Evolutionary conservation across 306 rosid species (phyloP).

Genomic region (Cicer yamashitae): DNA sequence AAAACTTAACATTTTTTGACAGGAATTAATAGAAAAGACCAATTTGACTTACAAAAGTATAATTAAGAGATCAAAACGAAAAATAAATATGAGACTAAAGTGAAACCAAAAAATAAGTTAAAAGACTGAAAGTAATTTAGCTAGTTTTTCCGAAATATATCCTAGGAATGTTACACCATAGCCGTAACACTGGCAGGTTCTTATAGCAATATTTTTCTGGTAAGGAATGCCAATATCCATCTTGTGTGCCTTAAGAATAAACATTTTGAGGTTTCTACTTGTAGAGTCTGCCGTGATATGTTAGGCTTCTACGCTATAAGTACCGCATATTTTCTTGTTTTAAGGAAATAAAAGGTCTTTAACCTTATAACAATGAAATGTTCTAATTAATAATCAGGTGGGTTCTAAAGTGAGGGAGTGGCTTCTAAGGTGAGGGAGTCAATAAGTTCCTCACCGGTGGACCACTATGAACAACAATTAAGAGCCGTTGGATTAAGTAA

Average conservation of each 20-base stretch:
- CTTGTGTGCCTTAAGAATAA: conserved; percentile 9
- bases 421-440: too few species aligned
- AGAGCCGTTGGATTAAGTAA: too few species aligned
- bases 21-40: too few species aligned
- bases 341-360: conserved; percentile 17
- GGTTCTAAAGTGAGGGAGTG: too few species aligned
- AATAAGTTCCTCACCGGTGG: too few species aligned
- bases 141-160: not conserved
- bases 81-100: too few species aligned
- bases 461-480: too few species aligned
- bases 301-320: conserved; percentile 14
- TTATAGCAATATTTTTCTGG: conserved; percentile 8
- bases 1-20: too few species aligned
- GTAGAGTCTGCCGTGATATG: conserved; percentile 13
- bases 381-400: conserved; percentile 2
- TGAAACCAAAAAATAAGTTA: too few species aligned
- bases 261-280: conserved; percentile 26
- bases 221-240: conserved; percentile 11
- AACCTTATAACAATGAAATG: conserved; percentile 30
- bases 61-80: too few species aligned
- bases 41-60: too few species aligned
- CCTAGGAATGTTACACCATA: conserved; percentile 20
- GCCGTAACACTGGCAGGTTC: conserved; percentile 13
- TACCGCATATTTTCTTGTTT: not conserved
- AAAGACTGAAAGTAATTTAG: too few species aligned